A percentile compares a stretch with the other conserved stretches of the same genome.
Evolutionary conservation across 352 stramenopile species (phyloP).

Genomic region (Phytopythium mirpurense): DNA sequence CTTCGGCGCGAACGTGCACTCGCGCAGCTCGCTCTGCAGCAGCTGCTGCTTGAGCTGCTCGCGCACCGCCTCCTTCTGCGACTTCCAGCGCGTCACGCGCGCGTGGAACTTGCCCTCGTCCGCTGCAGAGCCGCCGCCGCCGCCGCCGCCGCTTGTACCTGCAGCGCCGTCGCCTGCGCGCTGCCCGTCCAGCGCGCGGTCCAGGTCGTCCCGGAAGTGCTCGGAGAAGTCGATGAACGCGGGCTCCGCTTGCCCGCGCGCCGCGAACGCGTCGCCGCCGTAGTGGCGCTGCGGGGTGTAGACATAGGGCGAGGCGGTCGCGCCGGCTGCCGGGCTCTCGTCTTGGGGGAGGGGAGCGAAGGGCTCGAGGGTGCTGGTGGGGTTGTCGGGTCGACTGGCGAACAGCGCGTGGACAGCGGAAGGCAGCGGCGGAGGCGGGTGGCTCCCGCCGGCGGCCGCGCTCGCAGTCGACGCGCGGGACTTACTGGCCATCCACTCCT

Average conservation of each 20-base stretch:
- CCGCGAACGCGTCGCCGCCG: neutral
- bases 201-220: constrained; percentile 34
- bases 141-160: constrained; percentile 6
- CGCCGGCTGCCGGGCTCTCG: no score
- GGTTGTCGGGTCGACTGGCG: neutral
- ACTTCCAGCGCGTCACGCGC: constrained; percentile 72
- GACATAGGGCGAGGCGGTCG: constrained; percentile 14
- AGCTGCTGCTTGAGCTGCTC: constrained; percentile 81
- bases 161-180: constrained; percentile 3
- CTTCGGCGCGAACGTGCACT: constrained; percentile 73
- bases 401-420: constrained; percentile 5
- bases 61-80: constrained; percentile 66
- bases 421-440: constrained; percentile 10
- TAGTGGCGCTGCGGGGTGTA: constrained; percentile 21
- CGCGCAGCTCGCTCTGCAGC: constrained; percentile 60
- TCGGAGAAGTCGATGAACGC: constrained; percentile 46
- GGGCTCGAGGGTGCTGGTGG: neutral
- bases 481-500: constrained; percentile 75
- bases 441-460: constrained; percentile 8
- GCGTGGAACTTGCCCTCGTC: constrained; percentile 58
- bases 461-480: constrained; percentile 22
- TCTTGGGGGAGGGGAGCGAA: no score
- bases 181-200: constrained; percentile 10
- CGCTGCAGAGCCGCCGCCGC: constrained; percentile 14
- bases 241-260: constrained; percentile 4